Evolutionary conservation across 164 flowering plant species (phyloP).

Genomic region (Cinnamomum chago): DNA sequence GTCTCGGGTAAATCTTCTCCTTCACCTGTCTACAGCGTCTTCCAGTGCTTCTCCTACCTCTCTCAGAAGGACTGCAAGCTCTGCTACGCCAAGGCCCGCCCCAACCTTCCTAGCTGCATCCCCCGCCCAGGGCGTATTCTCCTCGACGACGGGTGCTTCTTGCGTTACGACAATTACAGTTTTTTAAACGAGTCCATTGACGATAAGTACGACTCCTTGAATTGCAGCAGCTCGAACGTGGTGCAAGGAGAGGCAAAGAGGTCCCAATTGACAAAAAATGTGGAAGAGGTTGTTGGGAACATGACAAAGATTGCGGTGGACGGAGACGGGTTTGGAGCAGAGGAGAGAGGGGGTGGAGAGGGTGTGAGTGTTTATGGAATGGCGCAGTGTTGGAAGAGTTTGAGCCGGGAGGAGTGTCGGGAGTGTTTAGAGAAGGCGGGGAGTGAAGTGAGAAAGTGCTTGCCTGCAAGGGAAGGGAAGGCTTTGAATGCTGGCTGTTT

Average conservation of each 20-base stretch:
- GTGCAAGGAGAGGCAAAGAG: background rate
- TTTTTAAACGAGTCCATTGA: constrained; percentile 42
- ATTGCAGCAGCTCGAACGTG: constrained; percentile 9
- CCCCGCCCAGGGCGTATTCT: constrained; percentile 48
- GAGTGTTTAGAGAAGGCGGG: constrained; percentile 53
- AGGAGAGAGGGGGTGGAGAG: background rate
- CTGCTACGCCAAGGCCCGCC: constrained; percentile 58
- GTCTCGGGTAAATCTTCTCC: background rate
- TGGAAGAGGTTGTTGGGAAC: constrained; percentile 19
- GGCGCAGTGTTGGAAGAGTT: constrained; percentile 74
- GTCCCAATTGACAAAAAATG: constrained; percentile 17
- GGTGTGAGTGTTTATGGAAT: constrained; percentile 32
- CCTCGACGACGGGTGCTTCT: constrained; percentile 71
- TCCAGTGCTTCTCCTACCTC: constrained; percentile 64
- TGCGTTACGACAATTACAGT: constrained; percentile 51
- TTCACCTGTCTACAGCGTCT: constrained; percentile 38
- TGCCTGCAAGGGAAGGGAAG: constrained; percentile 51
- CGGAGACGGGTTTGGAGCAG: constrained; percentile 30
- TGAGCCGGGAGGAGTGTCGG: constrained; percentile 42
- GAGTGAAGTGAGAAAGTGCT: constrained; percentile 29
- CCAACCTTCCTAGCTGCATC: constrained; percentile 58
- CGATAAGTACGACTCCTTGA: constrained; percentile 11
- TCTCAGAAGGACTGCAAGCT: constrained; percentile 60
- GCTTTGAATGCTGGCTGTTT: constrained; percentile 74
- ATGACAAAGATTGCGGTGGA: constrained; percentile 27